Evolutionary conservation across 192 early-diverging fungal species (phyloP).

Genomic region (Podila epicladia): DNA sequence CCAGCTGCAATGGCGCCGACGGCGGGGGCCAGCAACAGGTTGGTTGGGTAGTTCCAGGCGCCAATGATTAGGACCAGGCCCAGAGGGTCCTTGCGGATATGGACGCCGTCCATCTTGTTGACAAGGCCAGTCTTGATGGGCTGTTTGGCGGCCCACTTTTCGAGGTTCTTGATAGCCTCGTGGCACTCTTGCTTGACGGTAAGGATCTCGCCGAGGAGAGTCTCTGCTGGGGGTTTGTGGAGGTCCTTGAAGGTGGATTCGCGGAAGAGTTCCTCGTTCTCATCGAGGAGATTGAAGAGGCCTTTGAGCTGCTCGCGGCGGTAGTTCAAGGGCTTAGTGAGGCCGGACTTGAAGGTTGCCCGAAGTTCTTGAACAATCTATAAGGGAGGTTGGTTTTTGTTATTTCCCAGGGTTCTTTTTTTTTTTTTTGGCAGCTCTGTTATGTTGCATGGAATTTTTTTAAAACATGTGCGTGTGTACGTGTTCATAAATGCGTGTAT

Average conservation of each 20-base stretch:
- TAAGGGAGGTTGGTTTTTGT: not conserved
- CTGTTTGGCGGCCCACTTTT: conserved; percentile 63
- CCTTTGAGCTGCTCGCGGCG: conserved; percentile 71
- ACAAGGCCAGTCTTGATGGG: conserved; percentile 49
- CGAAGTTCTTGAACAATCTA: conserved; percentile 51
- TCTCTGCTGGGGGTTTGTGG: conserved; percentile 62
- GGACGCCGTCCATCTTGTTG: conserved; percentile 56
- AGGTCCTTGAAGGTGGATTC: conserved; percentile 69
- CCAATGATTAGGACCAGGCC: conserved; percentile 55
- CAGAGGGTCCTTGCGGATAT: conserved; percentile 76
- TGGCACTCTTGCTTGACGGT: conserved; percentile 56
- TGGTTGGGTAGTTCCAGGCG: conserved; percentile 65
- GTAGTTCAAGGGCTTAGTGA: conserved; percentile 56
- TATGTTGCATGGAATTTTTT: not conserved
- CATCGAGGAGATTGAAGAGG: conserved; percentile 66
- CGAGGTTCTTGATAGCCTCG: conserved; percentile 65
- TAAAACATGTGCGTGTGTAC: not conserved
- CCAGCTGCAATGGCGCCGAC: conserved; percentile 91
- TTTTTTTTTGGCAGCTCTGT: not conserved
- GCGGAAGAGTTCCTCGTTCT: conserved; percentile 63
- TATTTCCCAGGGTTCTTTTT: not conserved
- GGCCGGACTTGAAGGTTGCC: conserved; percentile 41
- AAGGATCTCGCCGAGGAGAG: conserved; percentile 65
- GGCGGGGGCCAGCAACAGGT: conserved; percentile 76
- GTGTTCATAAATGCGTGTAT: too few species aligned